Evolutionary conservation across 805 yeast genomes (phyloP).

Genomic region (Saccharomyces paradoxus): DNA sequence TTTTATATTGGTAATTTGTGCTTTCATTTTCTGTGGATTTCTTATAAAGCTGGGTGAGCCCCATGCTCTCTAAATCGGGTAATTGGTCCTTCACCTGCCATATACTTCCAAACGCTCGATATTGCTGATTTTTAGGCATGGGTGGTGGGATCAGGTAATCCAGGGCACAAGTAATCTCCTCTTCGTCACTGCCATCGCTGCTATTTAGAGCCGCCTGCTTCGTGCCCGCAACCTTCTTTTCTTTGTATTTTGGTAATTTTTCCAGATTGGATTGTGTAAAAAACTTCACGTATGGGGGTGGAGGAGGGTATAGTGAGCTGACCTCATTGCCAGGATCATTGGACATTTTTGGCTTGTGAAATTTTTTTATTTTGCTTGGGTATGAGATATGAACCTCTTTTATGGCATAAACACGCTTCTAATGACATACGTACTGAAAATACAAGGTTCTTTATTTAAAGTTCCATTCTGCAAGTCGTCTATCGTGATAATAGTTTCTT

Average conservation of each 20-base stretch:
- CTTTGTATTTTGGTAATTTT: conserved; percentile 30
- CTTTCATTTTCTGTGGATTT: conserved; percentile 14
- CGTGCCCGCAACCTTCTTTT: conserved; percentile 13
- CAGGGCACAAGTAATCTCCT: conserved; percentile 27
- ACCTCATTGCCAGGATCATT: conserved; percentile 27
- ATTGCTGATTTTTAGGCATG: conserved; percentile 53
- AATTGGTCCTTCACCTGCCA: conserved; percentile 76
- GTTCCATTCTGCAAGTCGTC: background rate
- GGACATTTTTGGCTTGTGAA: background rate
- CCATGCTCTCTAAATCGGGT: conserved; percentile 68
- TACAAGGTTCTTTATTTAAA: background rate
- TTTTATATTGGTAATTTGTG: conserved; percentile 40
- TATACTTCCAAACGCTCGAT: conserved; percentile 80
- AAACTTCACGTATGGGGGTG: conserved; percentile 72
- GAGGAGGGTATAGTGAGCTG: conserved; percentile 86
- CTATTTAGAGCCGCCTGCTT: conserved; percentile 5
- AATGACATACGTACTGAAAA: background rate
- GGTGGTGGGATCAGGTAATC: conserved; percentile 57
- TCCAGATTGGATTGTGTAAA: conserved; percentile 65
- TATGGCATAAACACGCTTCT: background rate
- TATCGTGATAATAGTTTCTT: background rate
- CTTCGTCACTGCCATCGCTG: conserved; percentile 32
- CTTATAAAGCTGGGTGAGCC: conserved; percentile 64
- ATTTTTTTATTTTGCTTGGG: background rate
- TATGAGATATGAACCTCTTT: background rate